Percentiles rank a stretch among this genome's conserved stretches.
Conservation (phyloP, 2,329 filamentous ascomycete genomes). For the Ceratocystis huliohia region DNA sequence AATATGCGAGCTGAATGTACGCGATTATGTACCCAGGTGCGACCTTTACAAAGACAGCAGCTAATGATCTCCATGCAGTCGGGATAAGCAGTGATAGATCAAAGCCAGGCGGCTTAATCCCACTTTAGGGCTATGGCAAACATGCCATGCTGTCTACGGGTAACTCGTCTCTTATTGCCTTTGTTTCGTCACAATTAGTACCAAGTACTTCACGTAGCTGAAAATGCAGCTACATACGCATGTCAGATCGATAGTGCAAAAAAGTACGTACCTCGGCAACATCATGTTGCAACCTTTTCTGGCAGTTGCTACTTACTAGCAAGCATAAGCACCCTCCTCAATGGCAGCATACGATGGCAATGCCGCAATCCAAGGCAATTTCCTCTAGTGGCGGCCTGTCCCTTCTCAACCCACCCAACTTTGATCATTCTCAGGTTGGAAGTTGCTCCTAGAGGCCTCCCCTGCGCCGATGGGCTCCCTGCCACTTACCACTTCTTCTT, state of each 20-base stretch:
- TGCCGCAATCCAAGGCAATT: not conserved
- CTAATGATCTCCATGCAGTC: not conserved
- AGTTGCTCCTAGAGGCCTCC: slow-evolving; percentile 4
- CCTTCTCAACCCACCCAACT: not conserved
- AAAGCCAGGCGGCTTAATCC: not conserved
- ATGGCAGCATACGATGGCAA: not conserved
- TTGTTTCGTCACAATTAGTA: too few relatives aligned
- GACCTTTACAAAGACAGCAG: too few relatives aligned
- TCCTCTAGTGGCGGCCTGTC: not conserved
- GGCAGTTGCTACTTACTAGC: not conserved
- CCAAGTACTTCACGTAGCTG: too few relatives aligned
- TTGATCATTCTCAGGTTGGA: not conserved
- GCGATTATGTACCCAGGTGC: too few relatives aligned
- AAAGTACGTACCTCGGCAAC: too few relatives aligned
- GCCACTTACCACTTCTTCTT: not conserved
- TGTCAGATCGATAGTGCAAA: too few relatives aligned
- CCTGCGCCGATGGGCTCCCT: not conserved
- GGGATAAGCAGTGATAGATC: not conserved
- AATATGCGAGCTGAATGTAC: not conserved
- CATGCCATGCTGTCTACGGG: too few relatives aligned
- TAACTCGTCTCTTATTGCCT: too few relatives aligned
- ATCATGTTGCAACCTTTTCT: not conserved
- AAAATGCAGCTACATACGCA: too few relatives aligned
- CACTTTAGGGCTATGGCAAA: too few relatives aligned
- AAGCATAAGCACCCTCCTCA: not conserved